A percentile compares a stretch with the other conserved stretches of the same genome.
These are phyloP conservation scores for Agrocybe chaxingu DNA, from an alignment of 768 basidiomycete species.

Conservation along the genomic window DNA sequence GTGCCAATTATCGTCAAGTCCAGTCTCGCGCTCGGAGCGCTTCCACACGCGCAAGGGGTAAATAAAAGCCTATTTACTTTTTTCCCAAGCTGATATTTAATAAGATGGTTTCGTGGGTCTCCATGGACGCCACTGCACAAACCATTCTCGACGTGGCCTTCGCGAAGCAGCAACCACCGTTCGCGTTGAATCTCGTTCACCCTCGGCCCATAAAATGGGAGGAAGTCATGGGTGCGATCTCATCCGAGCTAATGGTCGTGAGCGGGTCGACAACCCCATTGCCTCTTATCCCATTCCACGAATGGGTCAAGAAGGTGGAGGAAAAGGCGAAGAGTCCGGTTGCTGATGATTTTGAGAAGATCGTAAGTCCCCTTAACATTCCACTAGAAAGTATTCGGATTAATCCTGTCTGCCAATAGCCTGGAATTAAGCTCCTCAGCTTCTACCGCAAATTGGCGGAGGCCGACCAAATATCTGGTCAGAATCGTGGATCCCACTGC, in stretches of 20 bases:
- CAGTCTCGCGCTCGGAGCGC: slow-evolving; percentile 18
- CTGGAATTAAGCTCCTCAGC: slow-evolving; percentile 25
- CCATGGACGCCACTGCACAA: slow-evolving; percentile 19
- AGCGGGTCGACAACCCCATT: neutral
- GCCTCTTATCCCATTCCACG: slow-evolving; percentile 4
- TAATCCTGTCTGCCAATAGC: slow-evolving; percentile 13
- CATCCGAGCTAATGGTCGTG: slow-evolving; percentile 1
- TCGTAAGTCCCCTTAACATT: slow-evolving; percentile 4
- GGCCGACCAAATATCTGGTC: slow-evolving; percentile 4
- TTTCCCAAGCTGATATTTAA: neutral
- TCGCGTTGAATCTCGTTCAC: slow-evolving; percentile 27
- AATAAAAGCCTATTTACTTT: neutral
- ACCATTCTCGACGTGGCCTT: slow-evolving; percentile 24
- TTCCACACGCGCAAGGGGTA: slow-evolving; percentile 25
- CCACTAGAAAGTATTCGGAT: neutral
- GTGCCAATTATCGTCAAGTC: slow-evolving; percentile 32
- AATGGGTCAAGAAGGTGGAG: slow-evolving; percentile 11
- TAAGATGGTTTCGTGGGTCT: slow-evolving; percentile 30
- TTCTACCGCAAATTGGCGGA: slow-evolving; percentile 18
- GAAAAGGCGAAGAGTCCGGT: neutral
- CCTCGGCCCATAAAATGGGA: slow-evolving; percentile 24
- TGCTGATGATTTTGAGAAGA: neutral
- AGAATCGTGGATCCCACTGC: neutral
- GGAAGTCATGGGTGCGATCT: slow-evolving; percentile 15
- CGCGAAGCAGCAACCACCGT: slow-evolving; percentile 5